Conservation (phyloP, 139 green algal genomes). For the Picochlorum sp. region DNA sequence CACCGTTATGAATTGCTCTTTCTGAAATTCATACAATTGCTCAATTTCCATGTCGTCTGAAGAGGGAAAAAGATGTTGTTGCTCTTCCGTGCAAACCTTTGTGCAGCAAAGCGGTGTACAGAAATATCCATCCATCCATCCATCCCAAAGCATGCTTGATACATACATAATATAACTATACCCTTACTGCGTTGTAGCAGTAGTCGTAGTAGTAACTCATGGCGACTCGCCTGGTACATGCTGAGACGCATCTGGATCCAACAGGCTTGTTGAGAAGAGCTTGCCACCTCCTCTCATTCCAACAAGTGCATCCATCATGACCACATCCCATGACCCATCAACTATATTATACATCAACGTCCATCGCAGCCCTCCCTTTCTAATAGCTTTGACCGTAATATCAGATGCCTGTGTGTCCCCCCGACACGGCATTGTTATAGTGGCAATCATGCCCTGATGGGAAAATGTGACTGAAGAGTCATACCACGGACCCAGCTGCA, state of each 20-base stretch:
- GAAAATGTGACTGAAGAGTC: conserved; percentile 5
- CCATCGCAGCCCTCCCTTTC: conserved; percentile 1
- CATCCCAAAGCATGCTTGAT: no score
- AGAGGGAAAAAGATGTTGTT: no score
- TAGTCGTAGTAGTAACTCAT: no score
- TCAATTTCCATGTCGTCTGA: no score
- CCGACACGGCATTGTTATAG: conserved; percentile 1
- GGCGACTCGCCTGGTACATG: no score
- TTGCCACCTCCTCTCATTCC: conserved; percentile 5
- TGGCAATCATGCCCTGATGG: conserved; percentile 4
- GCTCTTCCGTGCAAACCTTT: no score
- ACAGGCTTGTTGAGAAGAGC: background rate
- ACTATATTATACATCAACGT: conserved; percentile 1
- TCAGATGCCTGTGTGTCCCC: conserved; percentile 1
- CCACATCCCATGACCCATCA: conserved; percentile 5
- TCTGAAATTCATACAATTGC: no score
- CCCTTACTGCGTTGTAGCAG: no score
- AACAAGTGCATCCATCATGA: conserved; percentile 11
- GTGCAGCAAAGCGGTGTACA: no score
- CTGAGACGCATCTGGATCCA: background rate
- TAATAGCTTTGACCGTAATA: conserved; percentile 11
- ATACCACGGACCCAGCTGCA: conserved; percentile 6
- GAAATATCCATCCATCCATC: no score
- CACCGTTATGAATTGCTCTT: no score
- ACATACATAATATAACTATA: no score